These are phyloP conservation scores for Alternaria burnsii DNA, from an alignment of 2,329 filamentous ascomycete genomes.

Conservation along the genomic window DNA sequence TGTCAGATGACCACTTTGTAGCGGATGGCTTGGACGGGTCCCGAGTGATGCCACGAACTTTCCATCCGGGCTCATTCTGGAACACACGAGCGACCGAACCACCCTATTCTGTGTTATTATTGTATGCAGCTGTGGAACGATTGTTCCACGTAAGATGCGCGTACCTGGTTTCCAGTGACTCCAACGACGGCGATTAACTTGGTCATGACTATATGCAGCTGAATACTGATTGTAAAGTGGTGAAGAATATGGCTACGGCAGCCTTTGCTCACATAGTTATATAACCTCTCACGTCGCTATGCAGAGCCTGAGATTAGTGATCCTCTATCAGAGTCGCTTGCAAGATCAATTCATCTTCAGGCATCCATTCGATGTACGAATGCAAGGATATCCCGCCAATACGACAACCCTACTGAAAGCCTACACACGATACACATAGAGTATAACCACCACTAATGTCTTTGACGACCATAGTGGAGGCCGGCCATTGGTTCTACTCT, in stretches of 20 bases:
- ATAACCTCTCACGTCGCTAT: background rate
- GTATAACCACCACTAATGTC: background rate
- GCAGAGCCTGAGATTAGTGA: background rate
- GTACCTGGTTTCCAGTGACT: conserved; percentile 28
- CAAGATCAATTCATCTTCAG: background rate
- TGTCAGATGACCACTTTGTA: conserved; percentile 33
- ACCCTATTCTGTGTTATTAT: conserved; percentile 14
- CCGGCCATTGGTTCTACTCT: background rate
- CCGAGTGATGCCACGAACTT: conserved; percentile 54
- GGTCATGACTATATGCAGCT: conserved; percentile 6
- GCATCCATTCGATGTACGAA: background rate
- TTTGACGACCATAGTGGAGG: background rate
- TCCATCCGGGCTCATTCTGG: conserved; percentile 30
- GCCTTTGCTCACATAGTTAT: background rate
- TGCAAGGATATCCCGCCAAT: background rate
- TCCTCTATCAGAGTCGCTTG: background rate
- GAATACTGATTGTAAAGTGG: background rate
- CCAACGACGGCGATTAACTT: conserved; percentile 32
- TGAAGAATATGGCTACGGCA: background rate
- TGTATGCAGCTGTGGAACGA: background rate
- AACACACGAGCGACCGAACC: conserved; percentile 32
- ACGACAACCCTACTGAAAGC: background rate
- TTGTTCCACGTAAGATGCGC: background rate
- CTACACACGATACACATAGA: background rate
- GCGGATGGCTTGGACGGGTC: conserved; percentile 51